These are phyloP conservation scores for Mortierella sp. DNA, from an alignment of 371 early-diverging fungal genomes.

Conservation along the genomic window DNA sequence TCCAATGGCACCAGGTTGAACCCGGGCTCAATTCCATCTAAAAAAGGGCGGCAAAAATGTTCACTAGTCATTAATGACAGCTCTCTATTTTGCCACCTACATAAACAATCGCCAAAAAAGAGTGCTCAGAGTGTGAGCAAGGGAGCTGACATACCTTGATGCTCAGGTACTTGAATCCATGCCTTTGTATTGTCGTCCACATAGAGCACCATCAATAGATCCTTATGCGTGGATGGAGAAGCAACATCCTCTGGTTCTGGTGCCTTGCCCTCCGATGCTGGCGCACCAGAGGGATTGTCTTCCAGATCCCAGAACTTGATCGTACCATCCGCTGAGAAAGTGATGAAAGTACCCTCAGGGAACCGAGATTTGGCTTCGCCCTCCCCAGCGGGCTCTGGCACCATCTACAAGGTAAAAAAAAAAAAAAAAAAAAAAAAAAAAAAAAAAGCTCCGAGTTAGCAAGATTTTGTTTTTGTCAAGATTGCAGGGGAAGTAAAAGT, in stretches of 20 bases:
- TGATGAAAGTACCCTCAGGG: conserved; percentile 77
- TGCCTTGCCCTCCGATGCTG: not conserved
- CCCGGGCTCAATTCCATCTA: conserved; percentile 38
- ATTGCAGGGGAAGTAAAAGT: not conserved
- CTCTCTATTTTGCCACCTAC: not conserved
- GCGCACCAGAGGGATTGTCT: conserved; percentile 16
- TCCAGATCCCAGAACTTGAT: conserved; percentile 79
- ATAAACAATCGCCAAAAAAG: too few relatives aligned
- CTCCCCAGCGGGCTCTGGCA: conserved; percentile 12
- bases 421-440: conserved; percentile 1
- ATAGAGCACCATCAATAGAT: conserved; percentile 29
- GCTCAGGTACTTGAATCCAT: conserved; percentile 40
- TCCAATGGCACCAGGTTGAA: conserved; percentile 53
- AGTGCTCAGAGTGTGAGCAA: too few relatives aligned
- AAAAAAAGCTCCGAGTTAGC: not conserved
- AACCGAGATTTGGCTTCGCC: conserved; percentile 30
- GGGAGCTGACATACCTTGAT: conserved; percentile 14
- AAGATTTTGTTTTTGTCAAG: not conserved
- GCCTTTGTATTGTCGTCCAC: conserved; percentile 32
- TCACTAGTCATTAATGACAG: not conserved
- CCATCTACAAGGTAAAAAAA: conserved; percentile 8
- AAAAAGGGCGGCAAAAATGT: not conserved
- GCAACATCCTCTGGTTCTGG: not conserved
- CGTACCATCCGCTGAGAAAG: conserved; percentile 84
- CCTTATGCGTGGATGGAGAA: not conserved